phyloP scores from a whole-genome alignment of 2,329 filamentous ascomycete species.

The Penicillium frequentans region DNA sequence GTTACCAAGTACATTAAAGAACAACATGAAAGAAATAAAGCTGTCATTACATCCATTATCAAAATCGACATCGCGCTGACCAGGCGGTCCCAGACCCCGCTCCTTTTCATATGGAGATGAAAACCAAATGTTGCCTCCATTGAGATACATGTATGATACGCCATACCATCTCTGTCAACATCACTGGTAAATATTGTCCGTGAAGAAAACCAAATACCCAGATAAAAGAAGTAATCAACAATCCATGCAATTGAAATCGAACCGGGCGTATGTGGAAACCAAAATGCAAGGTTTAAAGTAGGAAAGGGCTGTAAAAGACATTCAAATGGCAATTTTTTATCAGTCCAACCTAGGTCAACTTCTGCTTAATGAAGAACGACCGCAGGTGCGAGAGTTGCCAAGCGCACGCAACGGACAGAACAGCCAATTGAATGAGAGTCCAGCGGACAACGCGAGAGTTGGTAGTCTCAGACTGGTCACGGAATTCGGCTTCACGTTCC shows the following conservation, averaged over 20 bases:
- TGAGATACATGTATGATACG: neutral
- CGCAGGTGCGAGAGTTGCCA: conserved; percentile 97
- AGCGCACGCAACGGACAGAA: conserved; percentile 84
- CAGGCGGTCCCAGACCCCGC: conserved; percentile 12
- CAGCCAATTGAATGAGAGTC: conserved; percentile 84
- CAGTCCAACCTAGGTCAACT: conserved; percentile 70
- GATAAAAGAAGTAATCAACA: neutral
- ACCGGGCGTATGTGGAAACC: conserved; percentile 5
- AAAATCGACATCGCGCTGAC: conserved; percentile 23
- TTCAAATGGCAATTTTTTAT: conserved; percentile 3
- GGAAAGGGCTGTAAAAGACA: conserved; percentile 14
- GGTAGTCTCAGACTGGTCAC: conserved; percentile 93
- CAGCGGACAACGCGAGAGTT: conserved; percentile 91
- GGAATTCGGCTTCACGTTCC: conserved; percentile 97
- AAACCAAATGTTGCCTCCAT: neutral
- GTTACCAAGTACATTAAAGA: conserved; percentile 1
- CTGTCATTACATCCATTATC: conserved; percentile 33
- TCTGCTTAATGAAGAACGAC: conserved; percentile 99
- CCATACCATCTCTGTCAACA: neutral
- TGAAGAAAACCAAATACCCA: neutral
- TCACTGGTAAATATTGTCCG: neutral
- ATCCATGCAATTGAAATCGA: neutral
- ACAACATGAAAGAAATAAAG: conserved; percentile 11
- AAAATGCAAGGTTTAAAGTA: conserved; percentile 21
- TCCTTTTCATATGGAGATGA: conserved; percentile 10